phyloP scores from a whole-genome alignment of 352 stramenopile genomes.

The Thraustochytrium striatum region DNA sequence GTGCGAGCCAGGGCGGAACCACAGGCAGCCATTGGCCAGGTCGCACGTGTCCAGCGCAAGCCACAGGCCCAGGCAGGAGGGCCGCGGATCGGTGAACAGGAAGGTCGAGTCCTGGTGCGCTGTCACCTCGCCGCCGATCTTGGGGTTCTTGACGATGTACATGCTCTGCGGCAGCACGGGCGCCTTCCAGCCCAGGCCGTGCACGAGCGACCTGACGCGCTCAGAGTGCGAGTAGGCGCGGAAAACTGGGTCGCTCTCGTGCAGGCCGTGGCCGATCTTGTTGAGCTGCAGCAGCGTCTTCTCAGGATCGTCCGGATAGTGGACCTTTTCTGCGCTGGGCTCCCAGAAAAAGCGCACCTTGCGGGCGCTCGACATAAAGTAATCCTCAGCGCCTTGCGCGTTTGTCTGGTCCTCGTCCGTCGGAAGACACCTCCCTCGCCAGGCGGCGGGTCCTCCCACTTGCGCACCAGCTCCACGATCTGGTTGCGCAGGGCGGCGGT shows the following conservation, averaged over 20 bases:
- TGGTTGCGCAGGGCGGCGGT: not conserved
- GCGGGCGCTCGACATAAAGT: slow-evolving; percentile 86
- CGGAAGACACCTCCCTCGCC: slow-evolving; percentile 56
- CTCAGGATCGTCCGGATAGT: slow-evolving; percentile 50
- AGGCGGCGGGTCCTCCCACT: slow-evolving; percentile 13
- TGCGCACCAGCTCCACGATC: slow-evolving; percentile 6
- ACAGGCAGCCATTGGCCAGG: slow-evolving; percentile 88
- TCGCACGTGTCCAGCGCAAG: slow-evolving; percentile 90
- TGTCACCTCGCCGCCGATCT: slow-evolving; percentile 84
- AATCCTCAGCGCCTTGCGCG: slow-evolving; percentile 71
- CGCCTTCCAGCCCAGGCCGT: slow-evolving; percentile 75
- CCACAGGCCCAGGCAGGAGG: slow-evolving; percentile 90
- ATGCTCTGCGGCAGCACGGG: slow-evolving; percentile 87
- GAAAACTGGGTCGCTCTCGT: slow-evolving; percentile 80
- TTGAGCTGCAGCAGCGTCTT: slow-evolving; percentile 80
- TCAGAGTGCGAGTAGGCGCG: slow-evolving; percentile 70
- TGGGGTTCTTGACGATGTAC: slow-evolving; percentile 95
- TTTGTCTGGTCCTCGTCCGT: slow-evolving; percentile 62
- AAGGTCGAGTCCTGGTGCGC: slow-evolving; percentile 94
- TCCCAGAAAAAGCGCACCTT: slow-evolving; percentile 91
- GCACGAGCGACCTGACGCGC: slow-evolving; percentile 67
- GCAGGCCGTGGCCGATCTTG: slow-evolving; percentile 91
- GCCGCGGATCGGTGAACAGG: slow-evolving; percentile 85
- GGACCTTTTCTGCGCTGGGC: slow-evolving; percentile 59
- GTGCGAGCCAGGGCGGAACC: slow-evolving; percentile 83